These are phyloP conservation scores for Periglandula ipomoeae DNA, from an alignment of 2,329 filamentous ascomycete species.

Conservation along the genomic window DNA sequence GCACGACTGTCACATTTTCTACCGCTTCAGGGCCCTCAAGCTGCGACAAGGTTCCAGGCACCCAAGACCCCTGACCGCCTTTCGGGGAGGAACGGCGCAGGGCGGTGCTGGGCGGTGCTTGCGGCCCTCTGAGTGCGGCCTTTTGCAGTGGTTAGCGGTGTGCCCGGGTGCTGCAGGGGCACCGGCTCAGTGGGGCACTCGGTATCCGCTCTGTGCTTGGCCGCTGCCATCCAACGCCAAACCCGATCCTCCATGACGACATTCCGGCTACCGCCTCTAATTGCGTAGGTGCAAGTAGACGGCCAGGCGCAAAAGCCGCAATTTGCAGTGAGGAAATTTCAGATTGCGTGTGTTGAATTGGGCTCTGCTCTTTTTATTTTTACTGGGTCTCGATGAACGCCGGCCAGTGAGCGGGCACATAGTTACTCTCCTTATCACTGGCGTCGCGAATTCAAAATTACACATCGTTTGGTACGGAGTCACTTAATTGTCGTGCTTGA, in stretches of 20 bases:
- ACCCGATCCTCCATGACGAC: conserved; percentile 11
- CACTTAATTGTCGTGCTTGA: neutral
- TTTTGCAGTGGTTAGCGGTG: neutral
- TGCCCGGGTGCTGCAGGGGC: neutral
- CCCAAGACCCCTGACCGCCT: conserved; percentile 9
- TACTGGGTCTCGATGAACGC: conserved; percentile 4
- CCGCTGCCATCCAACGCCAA: conserved; percentile 3
- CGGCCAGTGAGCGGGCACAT: too few species aligned
- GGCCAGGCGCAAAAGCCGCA: conserved; percentile 1
- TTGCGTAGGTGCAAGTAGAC: too few species aligned
- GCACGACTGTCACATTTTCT: conserved; percentile 1
- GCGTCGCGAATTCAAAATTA: neutral
- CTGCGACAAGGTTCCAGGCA: neutral
- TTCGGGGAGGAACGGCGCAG: conserved; percentile 3
- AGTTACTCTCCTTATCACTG: conserved; percentile 1
- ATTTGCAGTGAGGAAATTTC: neutral
- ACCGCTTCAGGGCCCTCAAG: neutral
- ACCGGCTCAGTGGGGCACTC: neutral
- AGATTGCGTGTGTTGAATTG: neutral
- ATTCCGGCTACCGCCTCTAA: neutral
- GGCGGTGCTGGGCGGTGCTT: neutral
- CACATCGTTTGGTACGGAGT: neutral
- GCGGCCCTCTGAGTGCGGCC: too few species aligned
- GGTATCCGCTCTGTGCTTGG: neutral
- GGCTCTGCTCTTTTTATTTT: neutral